Percentiles rank a stretch among this genome's conserved stretches.
Evolutionary conservation across 768 basidiomycete genomes (phyloP).

Genomic region (Rhodotorula taiwanensis): DNA sequence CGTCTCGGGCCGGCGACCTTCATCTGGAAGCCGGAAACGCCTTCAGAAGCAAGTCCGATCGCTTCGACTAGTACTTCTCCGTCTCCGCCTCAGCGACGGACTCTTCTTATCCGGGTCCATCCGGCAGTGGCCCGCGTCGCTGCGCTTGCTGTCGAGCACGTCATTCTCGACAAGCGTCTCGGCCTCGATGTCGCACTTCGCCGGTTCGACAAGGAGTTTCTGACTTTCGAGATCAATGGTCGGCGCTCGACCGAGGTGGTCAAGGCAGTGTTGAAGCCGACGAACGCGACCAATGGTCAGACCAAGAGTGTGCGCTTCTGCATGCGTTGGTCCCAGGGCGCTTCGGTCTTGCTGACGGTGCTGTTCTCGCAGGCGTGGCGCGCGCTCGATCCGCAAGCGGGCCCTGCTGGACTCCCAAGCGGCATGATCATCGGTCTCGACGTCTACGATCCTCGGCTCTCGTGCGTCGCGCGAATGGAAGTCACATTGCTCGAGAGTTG

Average conservation of each 20-base stretch:
- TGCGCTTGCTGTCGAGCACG: not conserved
- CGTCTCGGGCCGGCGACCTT: slow-evolving; percentile 65
- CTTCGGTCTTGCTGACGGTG: too few relatives aligned
- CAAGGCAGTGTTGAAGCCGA: slow-evolving; percentile 46
- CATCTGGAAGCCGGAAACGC: slow-evolving; percentile 58
- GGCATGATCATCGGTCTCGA: slow-evolving; percentile 72
- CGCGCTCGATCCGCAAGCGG: slow-evolving; percentile 56
- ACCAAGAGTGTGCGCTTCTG: slow-evolving; percentile 2
- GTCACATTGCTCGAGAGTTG: too few relatives aligned
- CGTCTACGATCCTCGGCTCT: slow-evolving; percentile 78
- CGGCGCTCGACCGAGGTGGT: slow-evolving; percentile 69
- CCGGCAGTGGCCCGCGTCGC: slow-evolving; percentile 53
- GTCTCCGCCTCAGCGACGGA: not conserved
- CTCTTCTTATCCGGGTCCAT: slow-evolving; percentile 71
- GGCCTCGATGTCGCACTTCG: slow-evolving; percentile 57
- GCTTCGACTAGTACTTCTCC: not conserved
- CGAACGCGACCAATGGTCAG: slow-evolving; percentile 26
- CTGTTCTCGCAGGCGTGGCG: slow-evolving; percentile 58
- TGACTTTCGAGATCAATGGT: slow-evolving; percentile 78
- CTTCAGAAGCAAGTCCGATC: not conserved
- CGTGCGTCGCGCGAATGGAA: too few relatives aligned
- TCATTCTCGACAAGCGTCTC: slow-evolving; percentile 8
- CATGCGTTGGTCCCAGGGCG: too few relatives aligned
- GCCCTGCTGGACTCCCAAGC: slow-evolving; percentile 61
- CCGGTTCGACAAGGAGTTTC: slow-evolving; percentile 6